Base-by-base conservation (phyloP, 257 asterid species). In the Plantago ovata region DNA sequence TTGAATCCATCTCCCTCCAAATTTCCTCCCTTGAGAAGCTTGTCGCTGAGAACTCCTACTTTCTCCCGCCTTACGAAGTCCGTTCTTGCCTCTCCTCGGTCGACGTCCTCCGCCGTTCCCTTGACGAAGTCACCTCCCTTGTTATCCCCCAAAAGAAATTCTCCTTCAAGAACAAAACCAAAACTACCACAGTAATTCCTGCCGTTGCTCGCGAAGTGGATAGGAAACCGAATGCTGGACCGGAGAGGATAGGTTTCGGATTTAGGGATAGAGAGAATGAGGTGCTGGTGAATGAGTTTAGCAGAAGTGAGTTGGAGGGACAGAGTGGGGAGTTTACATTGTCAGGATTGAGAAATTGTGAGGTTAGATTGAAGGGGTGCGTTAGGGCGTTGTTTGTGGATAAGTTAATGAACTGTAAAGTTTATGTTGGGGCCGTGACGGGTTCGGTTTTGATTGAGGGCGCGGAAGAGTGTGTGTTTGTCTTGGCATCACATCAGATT, bases 121-220 rank as follows among this genome's bases (percentile, higher is more conserved):
- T n/a, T n/a, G n/a, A n/a, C n/a, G n/a, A n/a, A n/a, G n/a, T n/a
- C n/a, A n/a, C n/a, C n/a, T n/a, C n/a, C n/a, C n/a, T n/a, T n/a
- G n/a, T n/a, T n/a, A n/a, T n/a, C 96, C 94, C 10, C 77, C 98
- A 64, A 85, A 87, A 83, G 69, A 91, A 84, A 52, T 91, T 91
- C 81, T 73, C 96, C 21, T 91, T 91, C 82, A 88, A 73, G 67
- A 79, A 77, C 66, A 91, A 85, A 64, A 38, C 85, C 54, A 82
- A 77, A 62, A 9, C 62, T 28, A 21, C 78, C 52, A 6, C 58
- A 13, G 3, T 6, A 0, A 53, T 0, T 53, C 20, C 14, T 0
- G 66, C 69, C 38, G 40, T 46, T 42, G 38, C 45, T 33, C 1
- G 32, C 4, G 75, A 67, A 16, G 41, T 48, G 22, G 77, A 77